Evolutionary conservation across 2,329 filamentous ascomycete genomes (phyloP).

Genomic region (Xylaria digitata): DNA sequence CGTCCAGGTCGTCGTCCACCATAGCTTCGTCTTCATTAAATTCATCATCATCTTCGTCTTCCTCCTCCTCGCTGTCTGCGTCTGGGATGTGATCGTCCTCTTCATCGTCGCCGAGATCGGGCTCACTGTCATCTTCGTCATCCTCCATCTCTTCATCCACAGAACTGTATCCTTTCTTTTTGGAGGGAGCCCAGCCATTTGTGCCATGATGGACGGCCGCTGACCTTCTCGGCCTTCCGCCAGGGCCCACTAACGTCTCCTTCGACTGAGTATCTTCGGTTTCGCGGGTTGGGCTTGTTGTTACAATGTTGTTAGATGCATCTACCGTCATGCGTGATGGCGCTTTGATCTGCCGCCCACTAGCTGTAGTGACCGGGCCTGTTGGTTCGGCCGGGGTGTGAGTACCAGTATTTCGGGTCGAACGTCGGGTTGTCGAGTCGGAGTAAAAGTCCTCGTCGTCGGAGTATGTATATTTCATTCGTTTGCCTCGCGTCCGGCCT

Average conservation of each 20-base stretch:
- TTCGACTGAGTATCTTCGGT: conserved; percentile 52
- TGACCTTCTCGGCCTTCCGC: conserved; percentile 63
- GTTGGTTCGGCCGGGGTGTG: conserved; percentile 77
- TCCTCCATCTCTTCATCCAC: conserved; percentile 67
- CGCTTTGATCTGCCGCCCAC: conserved; percentile 84
- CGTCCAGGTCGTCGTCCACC: conserved; percentile 63
- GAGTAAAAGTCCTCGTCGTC: conserved; percentile 81
- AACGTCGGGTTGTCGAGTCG: conserved; percentile 73
- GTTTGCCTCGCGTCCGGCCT: conserved; percentile 93
- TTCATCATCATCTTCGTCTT: conserved; percentile 62
- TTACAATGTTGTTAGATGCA: conserved; percentile 58
- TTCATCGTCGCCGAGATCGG: conserved; percentile 76
- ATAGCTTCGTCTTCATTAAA: conserved; percentile 66
- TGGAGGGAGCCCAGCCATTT: conserved; percentile 60
- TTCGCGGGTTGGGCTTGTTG: conserved; percentile 54
- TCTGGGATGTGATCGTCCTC: conserved; percentile 75
- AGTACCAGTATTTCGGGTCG: conserved; percentile 78
- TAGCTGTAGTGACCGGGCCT: conserved; percentile 77
- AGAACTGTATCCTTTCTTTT: conserved; percentile 66
- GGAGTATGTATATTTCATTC: conserved; percentile 95
- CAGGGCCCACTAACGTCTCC: conserved; percentile 56
- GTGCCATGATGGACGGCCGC: conserved; percentile 62
- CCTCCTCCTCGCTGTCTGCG: conserved; percentile 68
- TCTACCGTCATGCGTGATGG: conserved; percentile 74
- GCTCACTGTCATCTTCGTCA: conserved; percentile 77